A percentile compares a stretch with the other conserved stretches of the same genome.
Evolutionary conservation across 2,329 filamentous ascomycete genomes (phyloP).

Genomic region (Lasiodiplodia theobromae): DNA sequence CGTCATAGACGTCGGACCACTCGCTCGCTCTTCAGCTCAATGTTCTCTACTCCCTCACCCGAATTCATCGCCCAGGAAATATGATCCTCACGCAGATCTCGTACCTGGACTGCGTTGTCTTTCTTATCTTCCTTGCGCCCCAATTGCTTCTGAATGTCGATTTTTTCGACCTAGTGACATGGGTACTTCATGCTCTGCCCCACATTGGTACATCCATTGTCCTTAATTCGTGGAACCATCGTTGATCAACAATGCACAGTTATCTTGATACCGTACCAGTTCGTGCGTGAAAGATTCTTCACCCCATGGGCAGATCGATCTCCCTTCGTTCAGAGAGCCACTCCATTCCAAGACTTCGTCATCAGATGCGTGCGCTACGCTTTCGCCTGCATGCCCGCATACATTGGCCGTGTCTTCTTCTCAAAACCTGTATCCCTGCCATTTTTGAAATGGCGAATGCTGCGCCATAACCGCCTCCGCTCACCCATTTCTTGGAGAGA

Average conservation of each 20-base stretch:
- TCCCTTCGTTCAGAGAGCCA: slow-evolving; percentile 73
- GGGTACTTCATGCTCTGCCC: slow-evolving; percentile 69
- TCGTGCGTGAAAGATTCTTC: slow-evolving; percentile 66
- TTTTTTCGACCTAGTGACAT: slow-evolving; percentile 63
- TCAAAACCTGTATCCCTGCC: slow-evolving; percentile 75
- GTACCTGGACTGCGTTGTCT: slow-evolving; percentile 77
- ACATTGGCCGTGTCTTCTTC: slow-evolving; percentile 78
- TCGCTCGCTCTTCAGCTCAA: background rate
- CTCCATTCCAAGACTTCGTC: slow-evolving; percentile 78
- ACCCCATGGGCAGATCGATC: slow-evolving; percentile 55
- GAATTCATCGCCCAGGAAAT: background rate
- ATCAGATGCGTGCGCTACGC: slow-evolving; percentile 80
- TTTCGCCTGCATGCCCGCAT: slow-evolving; percentile 73
- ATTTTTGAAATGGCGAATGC: slow-evolving; percentile 77
- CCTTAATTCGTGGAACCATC: slow-evolving; percentile 30
- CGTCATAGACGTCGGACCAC: slow-evolving; percentile 26
- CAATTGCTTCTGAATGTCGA: slow-evolving; percentile 75
- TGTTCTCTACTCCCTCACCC: slow-evolving; percentile 1
- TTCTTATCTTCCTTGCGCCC: slow-evolving; percentile 73
- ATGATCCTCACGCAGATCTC: slow-evolving; percentile 81
- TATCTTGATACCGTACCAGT: slow-evolving; percentile 63
- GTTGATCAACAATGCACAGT: slow-evolving; percentile 52
- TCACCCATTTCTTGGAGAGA: slow-evolving; percentile 71
- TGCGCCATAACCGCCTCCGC: slow-evolving; percentile 71
- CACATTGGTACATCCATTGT: slow-evolving; percentile 66